A percentile compares a stretch with the other conserved stretches of the same genome.
Evolutionary conservation across 768 basidiomycete species (phyloP).

Genomic region (Royoungia palumana): DNA sequence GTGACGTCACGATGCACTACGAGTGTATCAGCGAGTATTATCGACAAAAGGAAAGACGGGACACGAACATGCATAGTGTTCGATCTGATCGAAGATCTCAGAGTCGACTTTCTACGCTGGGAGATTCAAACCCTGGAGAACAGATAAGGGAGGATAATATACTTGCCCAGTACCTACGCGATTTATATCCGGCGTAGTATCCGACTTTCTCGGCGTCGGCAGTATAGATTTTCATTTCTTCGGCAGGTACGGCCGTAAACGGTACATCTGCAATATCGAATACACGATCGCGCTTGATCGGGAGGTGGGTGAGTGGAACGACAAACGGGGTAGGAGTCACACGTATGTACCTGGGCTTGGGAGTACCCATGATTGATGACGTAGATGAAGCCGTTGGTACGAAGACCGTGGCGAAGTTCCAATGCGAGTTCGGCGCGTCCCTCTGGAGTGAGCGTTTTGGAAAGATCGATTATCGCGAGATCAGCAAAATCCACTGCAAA

Average conservation of each 20-base stretch:
- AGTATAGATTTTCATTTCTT: conserved; percentile 40
- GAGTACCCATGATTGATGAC: conserved; percentile 39
- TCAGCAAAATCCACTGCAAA: conserved; percentile 46
- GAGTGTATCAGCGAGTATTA: background rate
- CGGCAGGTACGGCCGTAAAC: conserved; percentile 38
- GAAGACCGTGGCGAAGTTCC: conserved; percentile 46
- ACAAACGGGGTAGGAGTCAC: background rate
- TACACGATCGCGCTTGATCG: conserved; percentile 40
- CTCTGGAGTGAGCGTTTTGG: conserved; percentile 38
- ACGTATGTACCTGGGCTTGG: conserved; percentile 37
- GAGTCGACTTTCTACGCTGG: conserved; percentile 49
- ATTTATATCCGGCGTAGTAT: conserved; percentile 50
- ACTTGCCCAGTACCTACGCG: conserved; percentile 45
- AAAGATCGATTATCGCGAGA: conserved; percentile 50
- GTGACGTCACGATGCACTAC: conserved; percentile 47
- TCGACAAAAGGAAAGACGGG: background rate
- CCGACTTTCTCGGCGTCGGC: conserved; percentile 39
- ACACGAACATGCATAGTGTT: conserved; percentile 54
- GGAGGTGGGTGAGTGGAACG: background rate
- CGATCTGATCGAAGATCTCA: conserved; percentile 53
- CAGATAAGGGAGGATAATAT: background rate
- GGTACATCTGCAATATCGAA: conserved; percentile 48
- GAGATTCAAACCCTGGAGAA: background rate
- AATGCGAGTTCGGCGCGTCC: conserved; percentile 39
- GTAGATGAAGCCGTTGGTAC: conserved; percentile 39